Conservation (phyloP, 106 monocot genomes). For the Allium cepa region DNA sequence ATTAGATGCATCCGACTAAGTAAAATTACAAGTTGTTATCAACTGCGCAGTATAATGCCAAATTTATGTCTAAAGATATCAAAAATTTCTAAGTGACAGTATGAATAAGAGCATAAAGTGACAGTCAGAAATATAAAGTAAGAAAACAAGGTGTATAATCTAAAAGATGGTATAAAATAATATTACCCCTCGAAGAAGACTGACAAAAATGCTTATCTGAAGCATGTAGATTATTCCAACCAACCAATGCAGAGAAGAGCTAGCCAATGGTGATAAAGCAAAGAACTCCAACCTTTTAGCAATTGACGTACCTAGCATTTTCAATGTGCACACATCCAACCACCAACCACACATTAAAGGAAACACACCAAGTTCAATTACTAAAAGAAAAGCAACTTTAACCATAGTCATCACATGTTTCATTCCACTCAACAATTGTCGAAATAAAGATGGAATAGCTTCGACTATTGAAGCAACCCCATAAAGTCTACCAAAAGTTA, state of each 20-base stretch:
- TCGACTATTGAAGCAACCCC: conserved; percentile 68
- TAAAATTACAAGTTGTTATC: too few relatives aligned
- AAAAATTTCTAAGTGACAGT: background rate
- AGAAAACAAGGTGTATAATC: conserved; percentile 5
- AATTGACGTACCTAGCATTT: conserved; percentile 82
- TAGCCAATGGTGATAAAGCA: conserved; percentile 71
- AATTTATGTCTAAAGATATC: background rate
- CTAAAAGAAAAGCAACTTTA: conserved; percentile 94
- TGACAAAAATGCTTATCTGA: conserved; percentile 97
- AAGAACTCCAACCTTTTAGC: conserved; percentile 88
- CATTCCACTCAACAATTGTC: conserved; percentile 70
- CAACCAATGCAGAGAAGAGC: conserved; percentile 91
- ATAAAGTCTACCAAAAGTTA: conserved; percentile 80
- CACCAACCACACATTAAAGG: conserved; percentile 99
- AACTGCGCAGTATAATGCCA: too few relatives aligned
- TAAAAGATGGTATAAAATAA: background rate
- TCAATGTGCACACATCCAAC: conserved; percentile 94
- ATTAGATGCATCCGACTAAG: too few relatives aligned
- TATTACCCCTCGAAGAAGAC: conserved; percentile 94
- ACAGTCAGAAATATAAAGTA: too few relatives aligned
- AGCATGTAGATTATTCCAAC: conserved; percentile 99
- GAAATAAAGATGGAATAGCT: conserved; percentile 73
- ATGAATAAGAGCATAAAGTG: background rate
- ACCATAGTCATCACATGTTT: conserved; percentile 94
- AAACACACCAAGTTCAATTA: conserved; percentile 96